Evolutionary conservation across 257 asterid genomes (phyloP), one percentile per base, ranked within the genome.

Genomic region (Henckelia pumila): DNA sequence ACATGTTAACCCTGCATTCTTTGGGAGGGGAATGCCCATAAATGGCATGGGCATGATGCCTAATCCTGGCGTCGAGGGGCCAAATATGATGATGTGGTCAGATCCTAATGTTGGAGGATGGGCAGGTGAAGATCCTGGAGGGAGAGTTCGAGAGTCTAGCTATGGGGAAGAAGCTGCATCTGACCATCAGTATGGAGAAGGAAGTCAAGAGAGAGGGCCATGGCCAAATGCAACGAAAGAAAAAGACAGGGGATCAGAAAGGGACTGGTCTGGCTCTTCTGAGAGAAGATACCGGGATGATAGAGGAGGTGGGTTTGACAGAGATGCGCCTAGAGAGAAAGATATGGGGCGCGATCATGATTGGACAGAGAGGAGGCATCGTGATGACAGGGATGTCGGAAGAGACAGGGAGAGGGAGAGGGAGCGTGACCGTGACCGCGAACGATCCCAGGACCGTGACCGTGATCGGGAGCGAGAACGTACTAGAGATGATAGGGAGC

Each of bases 41-140:
- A 88, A 83, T 70, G 86, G 87, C 53, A 93, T 91, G 99, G 95
- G 92, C 26, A 91, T 90, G 95, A 93, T 93, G 95, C 91, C 91
- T 23, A 63, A 71, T 19, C 61, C 88, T 25, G 96, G 95, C 44
- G 76, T 93, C 79, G 96, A 80, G 64, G 97, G 95, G 19, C 96
- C 90, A 58, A 82, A 81, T 66, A 79, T 89, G 76, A 97, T 96
- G 65, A 86, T 86, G 95, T 94, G 97, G 97, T 68, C 77, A 16
- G 99, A 88, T 73, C 77, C 90, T 53, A 90, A 81, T 69, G 66
- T 79, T 86, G 95, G 91, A 19, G 96, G 95, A 72, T 88, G 96
- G 99, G 82, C 79, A 21, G 91, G 95, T 33, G 97, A 88, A 23
- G 97, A 88, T 73, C 92, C 85, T 68, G 95, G 91, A 21, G 89